Percentiles rank a stretch among this genome's conserved stretches.
Evolutionary conservation across 202 grass and related monocot species (phyloP).

Genomic region (Setaria italica): DNA sequence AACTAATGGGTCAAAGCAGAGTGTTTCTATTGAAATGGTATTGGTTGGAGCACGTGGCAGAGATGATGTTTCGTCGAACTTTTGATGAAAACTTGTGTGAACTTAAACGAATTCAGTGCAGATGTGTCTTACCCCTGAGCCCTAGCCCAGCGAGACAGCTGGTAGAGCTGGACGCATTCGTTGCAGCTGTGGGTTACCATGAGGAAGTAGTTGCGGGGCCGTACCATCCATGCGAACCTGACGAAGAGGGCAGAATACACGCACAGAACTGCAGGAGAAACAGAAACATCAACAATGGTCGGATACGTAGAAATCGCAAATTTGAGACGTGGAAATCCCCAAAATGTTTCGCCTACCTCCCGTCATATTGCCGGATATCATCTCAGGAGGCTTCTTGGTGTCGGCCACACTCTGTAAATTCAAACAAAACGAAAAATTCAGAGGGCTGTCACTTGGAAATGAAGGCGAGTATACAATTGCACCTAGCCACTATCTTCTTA

Average conservation of each 20-base stretch:
- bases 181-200: constrained; percentile 80
- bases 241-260: constrained; percentile 82
- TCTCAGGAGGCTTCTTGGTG: constrained; percentile 77
- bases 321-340: neutral
- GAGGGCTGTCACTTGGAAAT: neutral
- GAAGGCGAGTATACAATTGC: too few relatives aligned
- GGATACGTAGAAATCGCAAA: neutral
- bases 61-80: too few relatives aligned
- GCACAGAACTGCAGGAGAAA: constrained; percentile 64
- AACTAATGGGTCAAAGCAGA: too few relatives aligned
- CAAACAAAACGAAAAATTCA: neutral
- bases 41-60: too few relatives aligned
- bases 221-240: constrained; percentile 96
- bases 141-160: constrained; percentile 74
- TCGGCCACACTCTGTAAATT: constrained; percentile 56
- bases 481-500: too few relatives aligned
- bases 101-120: too few relatives aligned
- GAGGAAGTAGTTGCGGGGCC: constrained; percentile 77
- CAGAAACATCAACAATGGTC: neutral
- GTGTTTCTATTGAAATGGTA: too few relatives aligned
- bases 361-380: constrained; percentile 92
- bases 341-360: constrained; percentile 48
- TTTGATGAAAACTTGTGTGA: too few relatives aligned
- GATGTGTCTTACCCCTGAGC: constrained; percentile 53
- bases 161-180: constrained; percentile 83